Evolutionary conservation across 1,284 basidiomycete genomes (phyloP), one percentile per base, ranked within the genome.

Genomic region (Melanopsichium pennsylvanicum): DNA sequence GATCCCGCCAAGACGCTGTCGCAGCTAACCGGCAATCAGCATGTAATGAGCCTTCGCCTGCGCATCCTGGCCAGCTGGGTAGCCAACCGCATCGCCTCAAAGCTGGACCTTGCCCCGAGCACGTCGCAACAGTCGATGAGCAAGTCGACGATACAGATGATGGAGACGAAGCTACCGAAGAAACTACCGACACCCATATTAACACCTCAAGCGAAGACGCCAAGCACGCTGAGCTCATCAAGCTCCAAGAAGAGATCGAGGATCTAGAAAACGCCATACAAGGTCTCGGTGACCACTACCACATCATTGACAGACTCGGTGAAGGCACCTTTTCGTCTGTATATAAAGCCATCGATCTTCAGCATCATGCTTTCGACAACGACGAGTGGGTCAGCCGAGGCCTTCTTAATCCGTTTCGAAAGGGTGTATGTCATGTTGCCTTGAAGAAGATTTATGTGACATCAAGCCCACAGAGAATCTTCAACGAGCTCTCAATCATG

Each of bases 321-420:
- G 97, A 95, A 63, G 87, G 95, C 21, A 99, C 95, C 2, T 99
- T 99, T 83, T 97, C 95, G 0, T 94, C 93, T 9, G 95, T 99
- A 10, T 99, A 97, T 86, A 97, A 98, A 77, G 95, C 94, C 0
- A 83, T 94, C 69, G 95, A 98, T 82, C 78, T 90, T 31, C 83
- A 86, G 55, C 88, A 90, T 78, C 87, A 90, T 74, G 81, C 85
- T 35, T 94, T 89, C 86, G 86, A 93, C 82, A 97, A 97, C 81
- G 75, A 83, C 9, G 84, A 87, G 16, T 97, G 95, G 94, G 48
- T 66, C 25, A n/a, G 22, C 10, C 54, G 57, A 13, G 59, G 58
- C 3, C 67, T 61, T 18, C 54, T 68, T 22, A 58, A 68, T 41
- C 64, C 57, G 6, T 40, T 50, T 26, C 38, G 60, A n/a, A 55